Conservation (phyloP, 768 basidiomycete species). For the Mrakia gelida region DNA sequence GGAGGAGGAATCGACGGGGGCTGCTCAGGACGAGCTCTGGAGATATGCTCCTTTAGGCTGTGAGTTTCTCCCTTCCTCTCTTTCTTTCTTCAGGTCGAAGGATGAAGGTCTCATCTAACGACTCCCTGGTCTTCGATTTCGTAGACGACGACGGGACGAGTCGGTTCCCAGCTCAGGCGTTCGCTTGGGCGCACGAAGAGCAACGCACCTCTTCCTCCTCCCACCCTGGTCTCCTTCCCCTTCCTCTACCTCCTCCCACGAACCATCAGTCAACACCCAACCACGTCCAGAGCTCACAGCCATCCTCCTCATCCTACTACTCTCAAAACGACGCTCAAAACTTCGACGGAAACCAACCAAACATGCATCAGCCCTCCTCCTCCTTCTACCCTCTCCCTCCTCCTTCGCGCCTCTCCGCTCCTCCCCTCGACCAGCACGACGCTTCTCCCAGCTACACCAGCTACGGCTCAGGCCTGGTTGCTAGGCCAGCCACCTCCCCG, state of each 20-base stretch:
- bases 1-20: background rate
- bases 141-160: slow-evolving; percentile 1
- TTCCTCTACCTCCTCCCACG: background rate
- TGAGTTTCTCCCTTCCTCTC: background rate
- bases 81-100: background rate
- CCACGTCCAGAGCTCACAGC: background rate
- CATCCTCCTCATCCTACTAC: background rate
- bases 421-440: background rate
- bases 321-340: background rate
- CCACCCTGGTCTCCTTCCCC: background rate
- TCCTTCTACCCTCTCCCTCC: background rate
- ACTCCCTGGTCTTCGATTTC: background rate
- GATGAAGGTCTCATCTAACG: background rate
- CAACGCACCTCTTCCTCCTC: background rate
- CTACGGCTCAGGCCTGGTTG: background rate
- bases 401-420: background rate
- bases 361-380: background rate
- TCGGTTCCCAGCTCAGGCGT: background rate
- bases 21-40: background rate
- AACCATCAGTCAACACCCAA: background rate
- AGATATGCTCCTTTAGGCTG: background rate
- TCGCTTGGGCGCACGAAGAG: background rate
- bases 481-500: background rate
- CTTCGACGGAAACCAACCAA: too few species aligned
- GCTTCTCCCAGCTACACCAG: background rate